phyloP scores from a whole-genome alignment of 2,329 filamentous ascomycete genomes.

The Colletotrichum liriopes region DNA sequence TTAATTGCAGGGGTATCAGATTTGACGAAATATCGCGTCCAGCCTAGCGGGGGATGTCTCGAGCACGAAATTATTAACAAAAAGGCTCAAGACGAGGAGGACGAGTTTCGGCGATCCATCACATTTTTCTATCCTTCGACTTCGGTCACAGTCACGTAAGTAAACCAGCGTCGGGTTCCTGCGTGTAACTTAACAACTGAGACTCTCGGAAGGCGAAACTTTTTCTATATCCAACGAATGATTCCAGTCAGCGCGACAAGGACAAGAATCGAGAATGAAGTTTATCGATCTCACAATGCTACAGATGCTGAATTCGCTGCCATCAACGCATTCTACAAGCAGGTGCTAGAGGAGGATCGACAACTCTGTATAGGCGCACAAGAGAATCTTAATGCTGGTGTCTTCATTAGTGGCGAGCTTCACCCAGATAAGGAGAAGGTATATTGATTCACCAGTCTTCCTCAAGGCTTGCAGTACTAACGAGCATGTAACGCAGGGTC shows the following conservation, averaged over 20 bases:
- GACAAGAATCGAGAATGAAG: conserved; percentile 65
- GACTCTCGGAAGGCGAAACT: conserved; percentile 59
- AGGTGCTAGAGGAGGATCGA: conserved; percentile 68
- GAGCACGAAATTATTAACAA: conserved; percentile 57
- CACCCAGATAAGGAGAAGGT: conserved; percentile 68
- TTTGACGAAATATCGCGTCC: conserved; percentile 60
- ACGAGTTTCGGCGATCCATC: conserved; percentile 35
- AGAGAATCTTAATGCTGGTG: conserved; percentile 64
- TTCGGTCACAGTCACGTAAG: conserved; percentile 49
- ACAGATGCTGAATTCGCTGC: conserved; percentile 62
- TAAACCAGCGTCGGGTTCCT: conserved; percentile 45
- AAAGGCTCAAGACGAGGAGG: conserved; percentile 53
- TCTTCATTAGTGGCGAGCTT: conserved; percentile 67
- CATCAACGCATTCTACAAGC: conserved; percentile 65
- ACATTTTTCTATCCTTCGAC: conserved; percentile 35
- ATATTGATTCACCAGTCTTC: background rate
- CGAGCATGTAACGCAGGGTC: conserved; percentile 53
- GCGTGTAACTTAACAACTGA: conserved; percentile 44
- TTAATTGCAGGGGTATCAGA: conserved; percentile 61
- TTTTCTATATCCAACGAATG: conserved; percentile 68
- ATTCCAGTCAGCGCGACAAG: conserved; percentile 60
- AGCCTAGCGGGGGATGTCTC: conserved; percentile 53
- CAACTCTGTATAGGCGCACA: conserved; percentile 64
- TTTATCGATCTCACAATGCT: conserved; percentile 65
- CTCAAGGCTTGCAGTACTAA: background rate